Evolutionary conservation across 1,284 basidiomycete species (phyloP).

Genomic region (Peniophora sp.): DNA sequence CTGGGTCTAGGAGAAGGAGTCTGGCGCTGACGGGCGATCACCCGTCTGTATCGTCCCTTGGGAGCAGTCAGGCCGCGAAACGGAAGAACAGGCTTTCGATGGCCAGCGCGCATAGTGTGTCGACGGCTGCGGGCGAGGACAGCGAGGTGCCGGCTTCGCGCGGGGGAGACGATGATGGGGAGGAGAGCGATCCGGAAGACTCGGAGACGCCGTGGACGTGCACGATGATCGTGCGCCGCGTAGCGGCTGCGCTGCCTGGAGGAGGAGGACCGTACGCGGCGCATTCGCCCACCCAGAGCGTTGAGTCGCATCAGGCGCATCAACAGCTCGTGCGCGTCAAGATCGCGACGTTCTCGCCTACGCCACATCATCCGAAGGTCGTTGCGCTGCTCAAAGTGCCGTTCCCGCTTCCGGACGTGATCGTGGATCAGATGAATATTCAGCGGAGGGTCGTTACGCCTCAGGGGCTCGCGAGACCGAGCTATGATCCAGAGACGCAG

Average conservation of each 20-base stretch:
- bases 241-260: constrained; percentile 2
- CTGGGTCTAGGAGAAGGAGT: constrained; percentile 8
- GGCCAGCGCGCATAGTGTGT: neutral
- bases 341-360: constrained; percentile 79
- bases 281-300: neutral
- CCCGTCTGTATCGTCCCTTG: neutral
- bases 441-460: constrained; percentile 41
- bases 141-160: constrained; percentile 13
- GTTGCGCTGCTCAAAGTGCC: constrained; percentile 88
- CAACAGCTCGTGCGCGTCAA: constrained; percentile 31
- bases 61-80: neutral
- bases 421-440: constrained; percentile 50
- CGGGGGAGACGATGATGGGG: constrained; percentile 38
- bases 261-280: constrained; percentile 6
- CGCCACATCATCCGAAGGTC: constrained; percentile 94
- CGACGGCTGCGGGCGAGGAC: constrained; percentile 10
- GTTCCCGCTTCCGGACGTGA: constrained; percentile 73
- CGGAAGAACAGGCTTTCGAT: neutral
- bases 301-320: neutral
- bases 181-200: constrained; percentile 89
- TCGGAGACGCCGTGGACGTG: constrained; percentile 95
- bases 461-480: constrained; percentile 33
- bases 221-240: constrained; percentile 45
- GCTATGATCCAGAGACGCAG: constrained; percentile 11
- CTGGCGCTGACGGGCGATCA: constrained; percentile 6